phyloP scores from a whole-genome alignment of 1,284 basidiomycete genomes.

The Sporisorium exsertum region DNA sequence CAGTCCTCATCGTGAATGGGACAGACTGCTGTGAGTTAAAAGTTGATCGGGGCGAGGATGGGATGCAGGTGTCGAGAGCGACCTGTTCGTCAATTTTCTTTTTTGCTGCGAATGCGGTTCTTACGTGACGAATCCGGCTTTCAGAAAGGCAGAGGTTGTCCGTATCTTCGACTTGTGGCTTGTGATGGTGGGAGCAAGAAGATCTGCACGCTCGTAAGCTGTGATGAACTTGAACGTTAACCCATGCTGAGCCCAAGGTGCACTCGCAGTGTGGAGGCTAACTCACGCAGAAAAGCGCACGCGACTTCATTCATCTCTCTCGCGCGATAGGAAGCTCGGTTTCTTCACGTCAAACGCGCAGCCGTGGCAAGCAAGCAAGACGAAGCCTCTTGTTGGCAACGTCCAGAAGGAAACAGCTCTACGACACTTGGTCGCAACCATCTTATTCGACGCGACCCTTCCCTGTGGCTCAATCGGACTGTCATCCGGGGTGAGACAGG shows the following conservation, averaged over 20 bases:
- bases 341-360: constrained; percentile 5
- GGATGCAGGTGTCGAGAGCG: neutral
- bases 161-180: neutral
- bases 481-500: no score
- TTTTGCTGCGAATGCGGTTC: neutral
- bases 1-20: constrained; percentile 20
- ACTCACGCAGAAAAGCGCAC: constrained; percentile 7
- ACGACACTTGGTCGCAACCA: neutral
- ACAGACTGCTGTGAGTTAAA: no score
- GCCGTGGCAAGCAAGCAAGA: constrained; percentile 1
- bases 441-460: neutral
- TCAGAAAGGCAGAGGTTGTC: neutral
- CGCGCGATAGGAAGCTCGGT: constrained; percentile 34
- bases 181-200: constrained; percentile 2
- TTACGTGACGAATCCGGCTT: neutral
- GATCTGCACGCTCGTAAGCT: neutral
- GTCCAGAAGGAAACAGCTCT: neutral
- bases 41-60: no score
- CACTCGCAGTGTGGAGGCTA: constrained; percentile 24
- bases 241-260: constrained; percentile 11
- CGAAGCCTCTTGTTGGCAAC: neutral
- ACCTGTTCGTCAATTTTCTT: neutral
- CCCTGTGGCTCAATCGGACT: neutral
- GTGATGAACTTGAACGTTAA: neutral
- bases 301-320: constrained; percentile 3